Base-by-base conservation (phyloP, 345 rosid species). In the Mallotus nudiflorus region DNA sequence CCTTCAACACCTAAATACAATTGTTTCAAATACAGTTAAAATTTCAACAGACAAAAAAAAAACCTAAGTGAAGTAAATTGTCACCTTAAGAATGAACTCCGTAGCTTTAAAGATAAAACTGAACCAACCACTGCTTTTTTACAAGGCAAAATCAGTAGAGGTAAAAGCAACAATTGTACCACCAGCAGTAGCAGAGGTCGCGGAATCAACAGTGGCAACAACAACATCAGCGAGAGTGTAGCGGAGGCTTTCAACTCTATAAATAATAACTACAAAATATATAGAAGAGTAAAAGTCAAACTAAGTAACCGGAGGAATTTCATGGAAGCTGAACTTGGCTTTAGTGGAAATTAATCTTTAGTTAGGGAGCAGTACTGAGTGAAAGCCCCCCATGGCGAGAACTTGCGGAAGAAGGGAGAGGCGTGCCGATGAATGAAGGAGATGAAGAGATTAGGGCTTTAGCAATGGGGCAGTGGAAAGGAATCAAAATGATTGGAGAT, bases 41-140 rank as follows among this genome's bases (percentile, higher is more conserved):
- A 25, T n/a, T 52, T 15, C 37, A 24, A 3, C 19, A 39, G 12
- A 5, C 58, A 1, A 12, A 19, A 5, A 24, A 24, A 12, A 16
- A n/a, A 48, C n/a, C 42, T 11, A 11, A 19, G 11, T 31, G 2
- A 18, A 20, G 37, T 22, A 15, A 40, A 20, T 51, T 54, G 28
- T 62, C 68, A 89, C 99, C 93, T 91, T 95, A 50, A 92, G 97
- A 31, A 92, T 96, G 59, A 85, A 60, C 69, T 95, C 99, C 99
- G 90, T 92, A 18, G 77, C 78, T 16, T 95, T 93, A 10, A 97
- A 84, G 77, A 95, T 90, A 49, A 92, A 92, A 10, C 93, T 92
- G 69, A 95, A 92, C 97, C 97, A 95, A 9, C 97, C 93, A 10
- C 97, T 96, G 67, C 55, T 88, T 85, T 90, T 95, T 77, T 87